phyloP scores from a whole-genome alignment of 1,284 basidiomycete genomes.

The Heliocybe sulcata region DNA sequence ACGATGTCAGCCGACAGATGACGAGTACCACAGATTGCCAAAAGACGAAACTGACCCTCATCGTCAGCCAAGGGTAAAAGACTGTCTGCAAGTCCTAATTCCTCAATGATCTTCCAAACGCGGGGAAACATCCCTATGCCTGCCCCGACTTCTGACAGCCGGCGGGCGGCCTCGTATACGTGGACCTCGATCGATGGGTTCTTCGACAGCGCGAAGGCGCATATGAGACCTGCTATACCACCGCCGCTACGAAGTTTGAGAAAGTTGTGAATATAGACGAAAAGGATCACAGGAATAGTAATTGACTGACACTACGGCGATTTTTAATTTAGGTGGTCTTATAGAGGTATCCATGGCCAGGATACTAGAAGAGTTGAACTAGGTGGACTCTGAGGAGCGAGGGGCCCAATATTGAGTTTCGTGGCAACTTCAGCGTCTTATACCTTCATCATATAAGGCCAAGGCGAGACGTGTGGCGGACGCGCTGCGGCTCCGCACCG shows the following conservation, averaged over 20 bases:
- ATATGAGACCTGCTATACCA: slow-evolving; percentile 12
- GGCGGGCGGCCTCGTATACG: slow-evolving; percentile 12
- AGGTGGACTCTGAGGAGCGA: no score
- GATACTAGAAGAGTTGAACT: no score
- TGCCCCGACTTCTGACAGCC: slow-evolving; percentile 45
- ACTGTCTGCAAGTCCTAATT: background rate
- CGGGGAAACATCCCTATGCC: slow-evolving; percentile 31
- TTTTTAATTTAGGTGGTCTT: background rate
- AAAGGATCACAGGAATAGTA: background rate
- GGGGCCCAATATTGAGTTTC: no score
- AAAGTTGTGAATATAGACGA: slow-evolving; percentile 3
- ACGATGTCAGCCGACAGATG: background rate
- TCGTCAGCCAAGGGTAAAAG: slow-evolving; percentile 1
- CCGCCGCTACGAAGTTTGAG: slow-evolving; percentile 14
- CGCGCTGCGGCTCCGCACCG: no score
- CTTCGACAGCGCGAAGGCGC: slow-evolving; percentile 11
- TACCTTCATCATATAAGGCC: no score
- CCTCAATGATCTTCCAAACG: background rate
- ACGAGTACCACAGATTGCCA: background rate
- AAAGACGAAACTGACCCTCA: background rate
- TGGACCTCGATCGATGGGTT: slow-evolving; percentile 9
- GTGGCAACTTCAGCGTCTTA: no score
- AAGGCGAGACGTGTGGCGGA: no score
- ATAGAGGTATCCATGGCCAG: no score
- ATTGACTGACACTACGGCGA: background rate